Base-by-base conservation (phyloP, 1,139 yeast genomes). In the Saccharomyces hybrid region DNA sequence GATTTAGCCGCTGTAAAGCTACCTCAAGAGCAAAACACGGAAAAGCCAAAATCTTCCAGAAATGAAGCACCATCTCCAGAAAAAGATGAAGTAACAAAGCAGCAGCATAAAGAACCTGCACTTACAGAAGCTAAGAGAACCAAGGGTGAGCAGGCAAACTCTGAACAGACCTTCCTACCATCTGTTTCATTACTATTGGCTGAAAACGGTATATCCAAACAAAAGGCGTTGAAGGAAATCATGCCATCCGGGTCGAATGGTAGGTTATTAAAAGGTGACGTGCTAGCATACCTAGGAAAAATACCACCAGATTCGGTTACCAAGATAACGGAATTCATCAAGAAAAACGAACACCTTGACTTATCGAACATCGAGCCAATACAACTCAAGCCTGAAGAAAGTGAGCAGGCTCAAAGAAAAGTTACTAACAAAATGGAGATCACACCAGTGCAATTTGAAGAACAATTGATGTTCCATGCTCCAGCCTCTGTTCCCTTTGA, bases 181-280 rank as follows among this genome's bases (percentile, higher is more conserved):
- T 84, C 97, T 0, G 99, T 93, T 9, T 81, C 80, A 56, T 66
- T 83, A 5, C 75, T 91, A 41, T 75, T 93, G 51, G 80, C 79
- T 50, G 76, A 77, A 55, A 78, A 88, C 66, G 71, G 78, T 54
- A 82, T 93, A 58, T 78, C 91, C 1, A 71, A 72, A 55, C 84
- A 80, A 49, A 90, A 86, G 16, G 97, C 97, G 0, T 61, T 87
- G 32, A 68, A 73, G 19, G 81, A 84, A 60, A 88, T 93, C 62
- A 77, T 80, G 34, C 95, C 97, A 6, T 79, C 96, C 1, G 99
- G 98, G 13, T 95, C 96, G 38, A 78, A 83, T 57, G 98, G 97
- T 23, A 80, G 96, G 65, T 70, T 93, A 51, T 77, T 90, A 61
- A 88, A 87, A 74, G 98, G 98, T 58, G 99, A 93, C 69, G 89